Evolutionary conservation across 805 yeast genomes (phyloP), one percentile per base, ranked within the genome.

Genomic region (Kluyveromyces siamensis): DNA sequence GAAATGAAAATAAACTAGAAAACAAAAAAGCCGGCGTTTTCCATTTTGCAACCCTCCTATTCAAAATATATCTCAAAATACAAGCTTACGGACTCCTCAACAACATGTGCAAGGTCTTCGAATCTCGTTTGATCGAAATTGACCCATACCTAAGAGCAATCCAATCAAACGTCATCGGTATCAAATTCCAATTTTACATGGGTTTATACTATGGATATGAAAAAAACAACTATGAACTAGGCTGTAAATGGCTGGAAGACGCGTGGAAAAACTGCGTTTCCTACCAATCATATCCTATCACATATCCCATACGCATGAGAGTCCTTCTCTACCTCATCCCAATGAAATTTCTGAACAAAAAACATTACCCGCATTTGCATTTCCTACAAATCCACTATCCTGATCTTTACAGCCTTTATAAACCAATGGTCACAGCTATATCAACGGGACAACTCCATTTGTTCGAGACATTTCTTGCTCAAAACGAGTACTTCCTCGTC

Each of bases 61-160:
- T 87, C 63, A 79, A 78, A 55, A 72, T 84, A 21, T 88, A 87
- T 65, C 80, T 82, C 69, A 72, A 72, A 55, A 68, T 87, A 54
- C 73, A 76, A 41, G 85, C 84, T 58, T 70, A 76, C 38, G 88
- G 87, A 55, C 73, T 87, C 62, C 88, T 91, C 35, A 80, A 80
- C 55, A 83, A 85, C 45, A 72, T 87, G 52, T 81, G 85, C 50
- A 81, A 81, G 60, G 95, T 86, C 1, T 66, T 87, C 35, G 72
- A 71, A 30, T 77, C 83, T 13, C 73, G 81, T n/a, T 19, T 43
- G 37, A 43, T 2, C 2, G 45, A 43, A 33, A 43, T 36, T 38
- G 17, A 17, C 10, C 45, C 45, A 27, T 43, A 43, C 39, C 39
- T 43, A 6, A 6, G 5, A 13, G 9, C 27, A 11, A 18, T 43